A percentile compares a stretch with the other conserved stretches of the same genome.
Conservation (phyloP, 176 grass and related monocot genomes). For the Metroxylon sagu region DNA sequence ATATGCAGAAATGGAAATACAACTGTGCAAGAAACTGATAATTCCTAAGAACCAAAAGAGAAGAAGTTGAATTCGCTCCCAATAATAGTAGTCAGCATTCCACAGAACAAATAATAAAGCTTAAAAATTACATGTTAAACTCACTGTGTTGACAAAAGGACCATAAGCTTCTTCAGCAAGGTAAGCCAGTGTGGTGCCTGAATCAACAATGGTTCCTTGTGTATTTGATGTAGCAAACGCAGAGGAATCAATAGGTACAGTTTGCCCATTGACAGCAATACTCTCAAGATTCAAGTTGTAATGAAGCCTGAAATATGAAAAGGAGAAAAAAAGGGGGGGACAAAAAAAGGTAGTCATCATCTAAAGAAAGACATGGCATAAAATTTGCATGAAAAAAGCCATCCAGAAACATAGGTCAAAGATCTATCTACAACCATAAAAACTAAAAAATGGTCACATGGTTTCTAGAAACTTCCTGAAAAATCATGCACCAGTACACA, state of each 20-base stretch:
- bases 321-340: neutral
- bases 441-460: too few relatives aligned
- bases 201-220: conserved; percentile 96
- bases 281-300: conserved; percentile 92
- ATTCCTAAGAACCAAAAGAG: too few relatives aligned
- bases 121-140: neutral
- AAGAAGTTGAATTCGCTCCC: too few relatives aligned
- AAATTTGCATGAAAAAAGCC: too few relatives aligned
- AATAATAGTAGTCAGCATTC: too few relatives aligned
- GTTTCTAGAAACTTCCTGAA: too few relatives aligned
- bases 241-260: conserved; percentile 59
- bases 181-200: conserved; percentile 89
- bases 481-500: too few relatives aligned
- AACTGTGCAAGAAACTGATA: too few relatives aligned
- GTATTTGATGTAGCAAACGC: conserved; percentile 80
- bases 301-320: conserved; percentile 46
- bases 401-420: too few relatives aligned
- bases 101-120: conserved; percentile 5
- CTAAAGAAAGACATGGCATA: neutral
- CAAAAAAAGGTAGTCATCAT: conserved; percentile 7
- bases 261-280: conserved; percentile 87
- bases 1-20: too few relatives aligned
- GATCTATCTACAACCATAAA: too few relatives aligned
- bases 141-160: conserved; percentile 89
- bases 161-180: conserved; percentile 85